Conservation (phyloP, 2,329 filamentous ascomycete genomes). For the Epichloe gansuensis region DNA sequence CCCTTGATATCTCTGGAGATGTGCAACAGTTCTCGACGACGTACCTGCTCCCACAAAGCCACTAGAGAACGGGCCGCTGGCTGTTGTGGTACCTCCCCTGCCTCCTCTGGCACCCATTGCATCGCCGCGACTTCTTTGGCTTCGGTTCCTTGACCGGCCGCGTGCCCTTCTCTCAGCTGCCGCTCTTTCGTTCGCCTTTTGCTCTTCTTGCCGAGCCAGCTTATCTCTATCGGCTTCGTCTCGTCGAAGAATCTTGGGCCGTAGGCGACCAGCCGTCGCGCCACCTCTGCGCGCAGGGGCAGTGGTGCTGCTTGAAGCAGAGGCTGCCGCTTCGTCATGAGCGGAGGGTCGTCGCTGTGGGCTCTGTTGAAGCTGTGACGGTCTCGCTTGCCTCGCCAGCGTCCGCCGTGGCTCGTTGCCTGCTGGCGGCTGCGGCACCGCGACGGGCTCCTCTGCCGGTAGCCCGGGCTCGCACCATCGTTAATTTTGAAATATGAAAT, state of each 20-base stretch:
- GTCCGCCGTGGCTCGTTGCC: slow-evolving; percentile 9
- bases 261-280: slow-evolving; percentile 28
- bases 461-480: slow-evolving; percentile 23
- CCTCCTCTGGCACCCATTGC: slow-evolving; percentile 30
- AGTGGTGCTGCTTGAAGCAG: slow-evolving; percentile 14
- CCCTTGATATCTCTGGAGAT: neutral
- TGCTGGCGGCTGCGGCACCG: slow-evolving; percentile 16
- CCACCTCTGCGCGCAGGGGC: slow-evolving; percentile 17
- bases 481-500: neutral
- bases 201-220: slow-evolving; percentile 31
- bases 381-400: slow-evolving; percentile 15
- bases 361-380: slow-evolving; percentile 7
- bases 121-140: slow-evolving; percentile 31
- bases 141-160: slow-evolving; percentile 27
- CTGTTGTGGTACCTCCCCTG: slow-evolving; percentile 22
- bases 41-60: slow-evolving; percentile 16
- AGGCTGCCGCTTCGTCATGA: slow-evolving; percentile 9
- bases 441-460: slow-evolving; percentile 21
- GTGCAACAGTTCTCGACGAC: neutral
- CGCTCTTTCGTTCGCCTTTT: slow-evolving; percentile 29
- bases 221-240: slow-evolving; percentile 37
- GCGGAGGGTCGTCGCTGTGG: slow-evolving; percentile 10
- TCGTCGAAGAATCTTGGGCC: slow-evolving; percentile 36
- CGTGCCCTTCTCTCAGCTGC: slow-evolving; percentile 27
- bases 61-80: slow-evolving; percentile 28